Evolutionary conservation across 106 monocot genomes (phyloP).

Genomic region (Allium fistulosum): DNA sequence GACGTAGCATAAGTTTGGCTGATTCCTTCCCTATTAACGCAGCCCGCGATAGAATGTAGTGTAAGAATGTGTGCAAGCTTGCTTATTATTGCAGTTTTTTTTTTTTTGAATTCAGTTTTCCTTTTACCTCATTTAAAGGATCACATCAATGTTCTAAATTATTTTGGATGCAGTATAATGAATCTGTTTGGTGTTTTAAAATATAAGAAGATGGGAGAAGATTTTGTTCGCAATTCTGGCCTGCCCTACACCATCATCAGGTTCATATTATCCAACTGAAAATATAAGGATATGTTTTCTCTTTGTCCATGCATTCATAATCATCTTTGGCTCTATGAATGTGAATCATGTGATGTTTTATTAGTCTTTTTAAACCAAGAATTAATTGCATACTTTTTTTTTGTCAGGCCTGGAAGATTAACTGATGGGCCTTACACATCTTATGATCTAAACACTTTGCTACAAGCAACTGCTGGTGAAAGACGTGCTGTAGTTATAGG

Average conservation of each 20-base stretch:
- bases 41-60: too few species aligned
- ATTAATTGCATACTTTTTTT: not conserved
- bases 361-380: not conserved
- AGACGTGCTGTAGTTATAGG: conserved; percentile 56
- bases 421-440: conserved; percentile 74
- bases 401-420: conserved; percentile 48
- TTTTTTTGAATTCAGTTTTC: too few species aligned
- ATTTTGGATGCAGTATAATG: conserved; percentile 50
- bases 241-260: conserved; percentile 94
- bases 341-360: too few species aligned
- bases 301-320: not conserved
- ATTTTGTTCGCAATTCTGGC: conserved; percentile 68
- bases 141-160: too few species aligned
- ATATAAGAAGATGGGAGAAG: conserved; percentile 98
- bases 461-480: conserved; percentile 60
- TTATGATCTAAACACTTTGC: conserved; percentile 66
- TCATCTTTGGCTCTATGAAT: too few species aligned
- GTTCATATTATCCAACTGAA: conserved; percentile 14
- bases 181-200: conserved; percentile 98
- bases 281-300: too few species aligned
- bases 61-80: too few species aligned
- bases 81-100: too few species aligned
- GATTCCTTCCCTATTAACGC: too few species aligned
- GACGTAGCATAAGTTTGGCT: too few species aligned
- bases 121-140: too few species aligned